A percentile compares a stretch with the other conserved stretches of the same genome.
Conservation (phyloP, 106 monocot genomes). For the Allium sativum region DNA sequence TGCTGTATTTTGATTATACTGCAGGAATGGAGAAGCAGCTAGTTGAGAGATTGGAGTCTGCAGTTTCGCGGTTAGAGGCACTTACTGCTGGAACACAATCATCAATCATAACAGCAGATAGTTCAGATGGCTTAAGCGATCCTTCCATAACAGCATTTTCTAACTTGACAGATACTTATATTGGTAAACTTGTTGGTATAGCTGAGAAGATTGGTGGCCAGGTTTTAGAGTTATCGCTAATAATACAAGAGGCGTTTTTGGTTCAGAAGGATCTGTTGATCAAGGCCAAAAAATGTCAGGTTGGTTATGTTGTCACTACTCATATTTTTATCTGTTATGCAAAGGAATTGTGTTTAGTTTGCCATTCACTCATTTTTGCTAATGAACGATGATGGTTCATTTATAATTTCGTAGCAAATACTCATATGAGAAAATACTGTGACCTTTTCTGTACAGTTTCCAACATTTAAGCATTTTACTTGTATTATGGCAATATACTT, state of each 20-base stretch:
- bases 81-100: conserved; percentile 19
- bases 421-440: no score
- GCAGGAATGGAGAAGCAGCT: conserved; percentile 56
- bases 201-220: conserved; percentile 46
- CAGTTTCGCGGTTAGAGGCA: conserved; percentile 67
- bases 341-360: no score
- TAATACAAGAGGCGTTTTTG: conserved; percentile 37
- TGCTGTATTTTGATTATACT: neutral
- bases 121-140: conserved; percentile 18
- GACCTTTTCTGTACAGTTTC: no score
- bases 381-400: no score
- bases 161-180: conserved; percentile 21
- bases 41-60: conserved; percentile 59
- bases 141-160: conserved; percentile 41
- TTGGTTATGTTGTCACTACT: neutral
- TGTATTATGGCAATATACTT: no score
- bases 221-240: conserved; percentile 43
- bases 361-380: no score
- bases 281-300: conserved; percentile 36
- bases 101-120: conserved; percentile 11
- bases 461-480: no score
- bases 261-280: conserved; percentile 35
- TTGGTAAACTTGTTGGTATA: conserved; percentile 14
- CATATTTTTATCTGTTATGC: no score
- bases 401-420: no score